Percentiles rank a stretch among this genome's conserved stretches.
Conservation (phyloP, 768 basidiomycete species). For the Auriscalpium microsporum region DNA sequence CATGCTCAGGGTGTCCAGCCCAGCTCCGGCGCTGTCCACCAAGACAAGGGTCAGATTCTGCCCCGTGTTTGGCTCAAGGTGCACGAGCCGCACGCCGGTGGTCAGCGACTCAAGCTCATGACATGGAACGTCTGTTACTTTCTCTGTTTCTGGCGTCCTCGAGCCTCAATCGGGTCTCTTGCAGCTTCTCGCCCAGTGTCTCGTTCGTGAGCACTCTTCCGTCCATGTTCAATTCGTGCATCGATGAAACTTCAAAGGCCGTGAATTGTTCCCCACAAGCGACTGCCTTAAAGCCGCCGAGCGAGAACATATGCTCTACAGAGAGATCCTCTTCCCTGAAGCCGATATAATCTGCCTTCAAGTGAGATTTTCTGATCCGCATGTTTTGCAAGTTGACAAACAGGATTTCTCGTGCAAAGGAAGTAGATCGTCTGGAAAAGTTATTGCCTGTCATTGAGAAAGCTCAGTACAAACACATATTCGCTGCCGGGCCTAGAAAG, state of each 20-base stretch:
- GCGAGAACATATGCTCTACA: slow-evolving; percentile 66
- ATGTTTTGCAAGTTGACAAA: not conserved
- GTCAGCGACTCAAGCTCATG: slow-evolving; percentile 41
- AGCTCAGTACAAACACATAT: slow-evolving; percentile 56
- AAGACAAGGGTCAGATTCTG: slow-evolving; percentile 21
- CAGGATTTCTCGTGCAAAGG: slow-evolving; percentile 37
- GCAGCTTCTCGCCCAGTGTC: slow-evolving; percentile 69
- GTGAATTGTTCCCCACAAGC: slow-evolving; percentile 77
- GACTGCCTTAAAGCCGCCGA: slow-evolving; percentile 72
- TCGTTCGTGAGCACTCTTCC: slow-evolving; percentile 55
- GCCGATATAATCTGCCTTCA: slow-evolving; percentile 85
- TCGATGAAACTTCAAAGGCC: slow-evolving; percentile 35
- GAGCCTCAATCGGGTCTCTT: not conserved
- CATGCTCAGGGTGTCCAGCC: slow-evolving; percentile 17
- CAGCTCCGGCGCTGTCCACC: slow-evolving; percentile 1
- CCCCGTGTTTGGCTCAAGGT: slow-evolving; percentile 31
- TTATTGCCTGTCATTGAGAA: slow-evolving; percentile 57
- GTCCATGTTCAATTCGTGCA: not conserved
- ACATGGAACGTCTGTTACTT: slow-evolving; percentile 72
- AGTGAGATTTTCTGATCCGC: slow-evolving; percentile 31
- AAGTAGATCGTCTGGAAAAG: slow-evolving; percentile 77
- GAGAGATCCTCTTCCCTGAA: slow-evolving; percentile 63
- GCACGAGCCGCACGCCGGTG: not conserved
- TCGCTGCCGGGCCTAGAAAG: slow-evolving; percentile 65
- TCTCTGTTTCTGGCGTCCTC: too few relatives aligned